Evolutionary conservation across 2,329 filamentous ascomycete genomes (phyloP).

Genomic region (Byssochlamys sp.): DNA sequence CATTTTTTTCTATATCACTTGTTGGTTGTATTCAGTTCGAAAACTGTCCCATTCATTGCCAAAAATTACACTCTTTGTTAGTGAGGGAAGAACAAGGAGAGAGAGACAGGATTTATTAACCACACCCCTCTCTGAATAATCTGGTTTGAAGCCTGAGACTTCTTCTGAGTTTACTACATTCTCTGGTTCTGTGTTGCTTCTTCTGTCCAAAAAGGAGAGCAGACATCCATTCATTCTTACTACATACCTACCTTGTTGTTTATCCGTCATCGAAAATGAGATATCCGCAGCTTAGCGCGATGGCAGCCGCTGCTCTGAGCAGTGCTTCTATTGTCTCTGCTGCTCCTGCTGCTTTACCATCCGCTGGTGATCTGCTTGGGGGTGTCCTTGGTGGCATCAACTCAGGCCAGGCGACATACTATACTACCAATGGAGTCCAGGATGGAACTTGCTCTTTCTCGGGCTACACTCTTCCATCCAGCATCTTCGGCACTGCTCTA

Average conservation of each 20-base stretch:
- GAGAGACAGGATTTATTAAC: not conserved
- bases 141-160: not conserved
- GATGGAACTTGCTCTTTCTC: constrained; percentile 57
- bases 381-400: not conserved
- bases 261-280: not conserved
- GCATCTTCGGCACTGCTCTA: constrained; percentile 51
- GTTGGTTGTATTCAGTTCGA: not conserved
- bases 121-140: not conserved
- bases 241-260: not conserved
- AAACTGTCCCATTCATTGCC: not conserved
- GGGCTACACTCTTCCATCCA: constrained; percentile 51
- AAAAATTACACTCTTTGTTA: not conserved
- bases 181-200: not conserved
- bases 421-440: constrained; percentile 40
- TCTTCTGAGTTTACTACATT: not conserved
- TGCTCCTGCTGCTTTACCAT: not conserved
- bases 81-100: not conserved
- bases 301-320: not conserved
- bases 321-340: not conserved
- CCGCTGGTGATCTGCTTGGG: no score
- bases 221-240: not conserved
- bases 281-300: not conserved
- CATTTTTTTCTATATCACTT: not conserved
- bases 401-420: constrained; percentile 41
- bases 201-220: not conserved